Evolutionary conservation across 208 protist species (phyloP).

Genomic region (Trichomonas vaginalis): DNA sequence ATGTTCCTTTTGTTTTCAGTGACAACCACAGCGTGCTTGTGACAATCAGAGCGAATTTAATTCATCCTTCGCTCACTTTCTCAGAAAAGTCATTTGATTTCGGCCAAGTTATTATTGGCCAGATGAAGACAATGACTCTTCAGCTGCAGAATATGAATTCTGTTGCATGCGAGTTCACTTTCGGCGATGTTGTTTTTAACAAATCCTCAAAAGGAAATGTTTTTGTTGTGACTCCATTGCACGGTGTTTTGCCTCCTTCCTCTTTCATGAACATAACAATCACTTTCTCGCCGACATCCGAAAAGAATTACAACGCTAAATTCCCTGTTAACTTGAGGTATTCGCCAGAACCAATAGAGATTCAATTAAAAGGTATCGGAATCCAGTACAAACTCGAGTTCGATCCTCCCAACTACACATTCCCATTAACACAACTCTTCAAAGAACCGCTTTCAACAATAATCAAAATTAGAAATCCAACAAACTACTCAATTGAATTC

Average conservation of each 20-base stretch:
- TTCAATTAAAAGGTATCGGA: neutral
- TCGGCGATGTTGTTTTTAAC: neutral
- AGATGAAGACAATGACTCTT: neutral
- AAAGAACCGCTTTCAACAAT: neutral
- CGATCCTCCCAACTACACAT: neutral
- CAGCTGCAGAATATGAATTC: slow-evolving; percentile 6
- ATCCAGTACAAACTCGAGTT: neutral
- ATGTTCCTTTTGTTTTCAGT: neutral
- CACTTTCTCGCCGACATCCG: neutral
- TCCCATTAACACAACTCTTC: neutral
- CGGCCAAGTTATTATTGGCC: neutral
- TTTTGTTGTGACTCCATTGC: neutral
- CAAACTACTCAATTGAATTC: neutral
- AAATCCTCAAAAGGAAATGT: neutral
- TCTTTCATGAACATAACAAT: neutral
- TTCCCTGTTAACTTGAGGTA: neutral
- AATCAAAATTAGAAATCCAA: neutral
- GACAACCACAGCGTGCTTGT: neutral
- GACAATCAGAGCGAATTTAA: neutral
- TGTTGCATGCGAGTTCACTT: neutral
- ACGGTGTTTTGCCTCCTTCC: neutral
- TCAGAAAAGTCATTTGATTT: neutral
- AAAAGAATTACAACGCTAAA: neutral
- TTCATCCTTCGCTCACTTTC: neutral
- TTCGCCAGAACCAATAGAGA: neutral